Evolutionary conservation across 108 stramenopile species (phyloP), one percentile per base, ranked within the genome.

Genomic region (Cyclotella baltica): DNA sequence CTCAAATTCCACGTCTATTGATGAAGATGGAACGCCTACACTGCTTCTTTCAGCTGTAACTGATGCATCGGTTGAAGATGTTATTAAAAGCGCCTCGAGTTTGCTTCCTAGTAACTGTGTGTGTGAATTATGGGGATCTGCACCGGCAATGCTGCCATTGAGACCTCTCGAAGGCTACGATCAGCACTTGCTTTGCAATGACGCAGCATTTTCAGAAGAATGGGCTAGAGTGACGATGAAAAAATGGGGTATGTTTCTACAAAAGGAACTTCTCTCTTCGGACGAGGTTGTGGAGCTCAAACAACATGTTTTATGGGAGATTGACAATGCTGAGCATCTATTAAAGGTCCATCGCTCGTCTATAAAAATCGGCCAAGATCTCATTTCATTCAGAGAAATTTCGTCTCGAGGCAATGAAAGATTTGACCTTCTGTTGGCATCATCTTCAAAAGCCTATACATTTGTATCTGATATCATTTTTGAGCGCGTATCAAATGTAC

Each of bases 381-480:
- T 70, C 5, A 78, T 89, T 36, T 62, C 58, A 28, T 89, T 89
- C 50, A 80, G 74, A 58, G 89, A 89, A 76, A 89, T 89, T 58
- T 87, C 85, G 13, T 85, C 83, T 20, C 73, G 89, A 31, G 76
- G 80, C 15, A 65, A 77, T 46, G 56, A 88, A 38, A 64, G 89
- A 33, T 88, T 88, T 69, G 89, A 89, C 71, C 57, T 89, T 34
- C 62, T 80, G 19, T 35, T 88, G 27, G n/a, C 61, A 48, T 36
- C 52, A 27, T 51, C 56, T 19, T 85, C 66, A 15, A 48, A 36
- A 3, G 65, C 56, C 20, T 55, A 55, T 4, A 5, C 46, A 0
- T 69, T 85, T 65, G 56, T 85, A 15, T 37, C 69, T 20, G 66
- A 53, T 25, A 15, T 34, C 31, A 62, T 70, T 34, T 40, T 83